phyloP scores from a whole-genome alignment of 331 rosid genomes.

The Phaseolus coccineus region DNA sequence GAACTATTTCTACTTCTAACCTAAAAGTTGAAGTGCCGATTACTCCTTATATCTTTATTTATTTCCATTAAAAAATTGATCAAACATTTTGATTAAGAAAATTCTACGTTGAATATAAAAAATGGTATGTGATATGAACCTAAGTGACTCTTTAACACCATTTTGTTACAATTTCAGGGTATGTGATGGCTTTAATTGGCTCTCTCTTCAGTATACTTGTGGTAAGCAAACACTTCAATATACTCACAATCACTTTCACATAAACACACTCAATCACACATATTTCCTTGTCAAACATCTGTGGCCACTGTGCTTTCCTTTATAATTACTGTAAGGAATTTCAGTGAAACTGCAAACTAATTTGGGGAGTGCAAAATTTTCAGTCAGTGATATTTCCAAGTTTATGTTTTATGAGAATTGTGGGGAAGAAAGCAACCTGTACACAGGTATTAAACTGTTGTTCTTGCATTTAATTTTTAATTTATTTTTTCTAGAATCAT shows the following conservation, averaged over 20 bases:
- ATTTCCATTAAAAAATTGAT: no score
- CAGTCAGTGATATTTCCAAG: constrained; percentile 79
- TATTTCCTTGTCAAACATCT: no score
- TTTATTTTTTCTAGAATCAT: no score
- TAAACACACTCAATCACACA: no score
- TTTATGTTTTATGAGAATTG: constrained; percentile 69
- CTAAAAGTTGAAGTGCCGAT: no score
- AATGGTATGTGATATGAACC: background rate
- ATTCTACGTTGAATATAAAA: background rate
- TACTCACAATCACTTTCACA: background rate
- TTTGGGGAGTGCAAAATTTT: constrained; percentile 32
- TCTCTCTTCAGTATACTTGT: constrained; percentile 77
- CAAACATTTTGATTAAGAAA: background rate
- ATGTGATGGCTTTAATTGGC: constrained; percentile 85
- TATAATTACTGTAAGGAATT: constrained; percentile 24
- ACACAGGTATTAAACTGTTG: constrained; percentile 54
- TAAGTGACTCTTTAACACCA: background rate
- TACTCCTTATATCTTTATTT: no score
- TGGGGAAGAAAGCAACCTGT: constrained; percentile 66
- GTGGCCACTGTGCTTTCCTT: background rate
- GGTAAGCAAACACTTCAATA: constrained; percentile 58
- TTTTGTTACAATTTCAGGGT: constrained; percentile 65
- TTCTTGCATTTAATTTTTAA: constrained; percentile 14
- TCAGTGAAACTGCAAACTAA: constrained; percentile 30
- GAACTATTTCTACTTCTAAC: no score